Base-by-base conservation (phyloP, 768 basidiomycete genomes). In the Dentipellis fragilis region DNA sequence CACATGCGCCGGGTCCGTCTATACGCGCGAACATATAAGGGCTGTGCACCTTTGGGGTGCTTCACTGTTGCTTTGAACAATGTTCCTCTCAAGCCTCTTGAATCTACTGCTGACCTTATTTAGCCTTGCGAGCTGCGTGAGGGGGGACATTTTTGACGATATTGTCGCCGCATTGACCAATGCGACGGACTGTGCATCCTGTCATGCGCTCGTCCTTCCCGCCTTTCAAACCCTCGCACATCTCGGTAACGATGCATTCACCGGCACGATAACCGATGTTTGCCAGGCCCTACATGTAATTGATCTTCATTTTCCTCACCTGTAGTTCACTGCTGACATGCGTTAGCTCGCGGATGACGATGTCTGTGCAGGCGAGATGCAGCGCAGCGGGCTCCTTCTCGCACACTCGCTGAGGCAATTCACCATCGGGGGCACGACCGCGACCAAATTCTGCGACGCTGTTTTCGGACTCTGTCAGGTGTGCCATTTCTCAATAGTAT, bases 1-100 rank as follows among this genome's bases (percentile, higher is more conserved):
- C 29, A 29, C 29, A 29, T 29, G 29, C 29, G 29, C 29, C 29
- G 29, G 29, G 29, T 45, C 19, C 42, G n/a, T 45, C 14, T 17
- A 45, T n/a, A 45, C 42, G 42, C 19, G 42, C 42, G n/a, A 29
- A 29, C 6, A 29, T 6, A 29, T 29, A 29, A 29, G 29, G 29
- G 29, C 29, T 29, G 29, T 29, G 6, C 29, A 6, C 6, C 29
- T 6, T 29, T 29, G 29, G 3, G 29, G 6, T 29, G 29, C 29
- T 14, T 45, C n/a, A 19, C 42, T 3, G 16, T 16, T 16, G 14
- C 42, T 45, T 45, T 45, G 29, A 45, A 45, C 14, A 16, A 55
- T 70, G 50, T 56, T 52, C 19, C 55, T 55, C 12, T 11, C 3
- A 29, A 29, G 6, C 29, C 29, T 29, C 29, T 29, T 29, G 29